Conservation (phyloP, 768 basidiomycete species). For the Sarcodon sp. region DNA sequence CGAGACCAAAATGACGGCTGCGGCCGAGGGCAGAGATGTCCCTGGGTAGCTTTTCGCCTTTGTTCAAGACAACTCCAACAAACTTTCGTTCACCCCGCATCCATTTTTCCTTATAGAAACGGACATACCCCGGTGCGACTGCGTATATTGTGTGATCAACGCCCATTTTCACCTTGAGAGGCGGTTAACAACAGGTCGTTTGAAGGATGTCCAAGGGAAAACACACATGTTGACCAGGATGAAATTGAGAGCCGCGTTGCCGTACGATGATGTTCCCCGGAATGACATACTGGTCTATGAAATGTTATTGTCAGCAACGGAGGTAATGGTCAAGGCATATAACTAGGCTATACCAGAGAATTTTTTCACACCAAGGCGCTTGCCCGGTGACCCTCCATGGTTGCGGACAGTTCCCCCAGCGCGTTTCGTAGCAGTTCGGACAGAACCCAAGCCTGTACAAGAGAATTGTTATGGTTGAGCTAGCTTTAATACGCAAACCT, state of each 20-base stretch:
- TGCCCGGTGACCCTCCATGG: slow-evolving; percentile 85
- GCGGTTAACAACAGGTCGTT: background rate
- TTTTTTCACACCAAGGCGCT: slow-evolving; percentile 90
- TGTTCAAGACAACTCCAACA: slow-evolving; percentile 73
- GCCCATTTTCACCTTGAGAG: slow-evolving; percentile 69
- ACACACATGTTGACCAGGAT: slow-evolving; percentile 86
- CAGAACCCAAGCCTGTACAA: slow-evolving; percentile 36
- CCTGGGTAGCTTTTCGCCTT: slow-evolving; percentile 79
- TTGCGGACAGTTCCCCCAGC: slow-evolving; percentile 93
- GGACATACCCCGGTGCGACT: slow-evolving; percentile 79
- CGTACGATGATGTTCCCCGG: slow-evolving; percentile 96
- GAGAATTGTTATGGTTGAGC: slow-evolving; percentile 10
- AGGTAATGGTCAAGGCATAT: background rate
- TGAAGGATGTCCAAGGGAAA: slow-evolving; percentile 1
- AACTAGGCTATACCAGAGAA: slow-evolving; percentile 61
- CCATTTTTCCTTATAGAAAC: slow-evolving; percentile 82
- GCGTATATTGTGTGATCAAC: slow-evolving; percentile 95
- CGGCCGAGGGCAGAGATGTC: slow-evolving; percentile 64
- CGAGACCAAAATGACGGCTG: slow-evolving; percentile 74
- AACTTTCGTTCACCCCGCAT: slow-evolving; percentile 63
- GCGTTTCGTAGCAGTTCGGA: slow-evolving; percentile 92
- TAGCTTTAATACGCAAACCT: slow-evolving; percentile 10
- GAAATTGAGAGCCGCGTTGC: slow-evolving; percentile 87
- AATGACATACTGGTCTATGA: slow-evolving; percentile 75
- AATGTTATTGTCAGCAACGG: background rate